A percentile compares a stretch with the other conserved stretches of the same genome.
These are phyloP conservation scores for Aspergillus nomiae DNA, from an alignment of 2,329 filamentous ascomycete genomes.

Conservation along the genomic window DNA sequence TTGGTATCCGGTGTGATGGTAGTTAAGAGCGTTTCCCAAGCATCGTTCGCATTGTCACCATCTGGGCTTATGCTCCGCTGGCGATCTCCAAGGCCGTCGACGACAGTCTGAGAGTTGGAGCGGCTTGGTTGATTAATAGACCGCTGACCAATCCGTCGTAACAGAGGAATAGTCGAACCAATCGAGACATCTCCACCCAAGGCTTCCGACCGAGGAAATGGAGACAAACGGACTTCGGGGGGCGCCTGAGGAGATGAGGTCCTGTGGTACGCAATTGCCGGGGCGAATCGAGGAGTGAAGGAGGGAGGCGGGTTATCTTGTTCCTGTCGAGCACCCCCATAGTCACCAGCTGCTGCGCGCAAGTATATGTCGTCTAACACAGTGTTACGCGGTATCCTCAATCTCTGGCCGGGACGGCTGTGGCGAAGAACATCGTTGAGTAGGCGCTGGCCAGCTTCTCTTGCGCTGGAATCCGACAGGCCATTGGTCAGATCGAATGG, in stretches of 20 bases:
- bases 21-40: conserved; percentile 78
- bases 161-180: conserved; percentile 27
- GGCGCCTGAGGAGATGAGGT: conserved; percentile 24
- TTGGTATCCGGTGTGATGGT: conserved; percentile 82
- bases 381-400: conserved; percentile 41
- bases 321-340: conserved; percentile 17
- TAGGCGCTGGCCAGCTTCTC: conserved; percentile 37
- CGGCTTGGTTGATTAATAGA: conserved; percentile 27
- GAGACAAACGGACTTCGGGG: conserved; percentile 26
- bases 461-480: conserved; percentile 27
- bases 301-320: conserved; percentile 22
- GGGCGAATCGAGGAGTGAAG: conserved; percentile 48
- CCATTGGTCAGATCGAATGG: conserved; percentile 28
- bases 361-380: conserved; percentile 29
- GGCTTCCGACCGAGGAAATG: conserved; percentile 26
- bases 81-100: conserved; percentile 82
- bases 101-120: conserved; percentile 22
- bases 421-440: conserved; percentile 39
- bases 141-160: conserved; percentile 39
- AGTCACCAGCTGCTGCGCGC: conserved; percentile 24
- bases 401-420: conserved; percentile 33
- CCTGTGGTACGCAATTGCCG: conserved; percentile 39
- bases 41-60: conserved; percentile 53
- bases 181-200: conserved; percentile 20
- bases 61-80: conserved; percentile 76